Evolutionary conservation across 495 filamentous ascomycete genomes (phyloP), one percentile per base, ranked within the genome.

Genomic region (Niebla homalea): DNA sequence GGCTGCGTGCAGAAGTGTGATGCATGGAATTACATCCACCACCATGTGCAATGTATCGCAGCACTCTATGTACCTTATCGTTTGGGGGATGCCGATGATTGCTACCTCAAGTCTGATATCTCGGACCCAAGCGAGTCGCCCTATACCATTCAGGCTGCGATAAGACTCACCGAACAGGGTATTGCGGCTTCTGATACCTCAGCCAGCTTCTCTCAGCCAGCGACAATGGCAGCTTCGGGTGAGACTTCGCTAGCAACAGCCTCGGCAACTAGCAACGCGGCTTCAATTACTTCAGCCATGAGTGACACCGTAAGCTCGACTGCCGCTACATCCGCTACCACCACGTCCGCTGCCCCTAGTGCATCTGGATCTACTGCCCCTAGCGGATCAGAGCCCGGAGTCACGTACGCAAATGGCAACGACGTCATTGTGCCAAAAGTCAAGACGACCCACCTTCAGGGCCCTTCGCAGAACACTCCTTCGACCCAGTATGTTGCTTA

Each of bases 91-190:
- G 41, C 55, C 11, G 49, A 58, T 15, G 49, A 62, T 48, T 62
- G 60, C 55, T 60, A 60, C 45, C 49, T 62, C 29, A 62, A 62
- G 18, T 62, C 57, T 25, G 52, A 45, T 10, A 50, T 60, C 22
- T 43, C 19, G 15, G 26, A 58, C 22, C 49, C 58, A 3, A 41
- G 42, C 47, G 21, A 49, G 12, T 44, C 48, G 3, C 41, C 29
- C 2, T 29, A 52, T 15, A 32, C 21, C 20, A 49, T 62, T 2
- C 37, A 57, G 29, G 59, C 55, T 38, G 58, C 55, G 12, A 32
- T 58, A 18, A 40, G 49, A 12, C 23, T 60, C 22, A 26, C 22
- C 38, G 29, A 32, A 12, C 29, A 32, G 29, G 29, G 29, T 32
- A 1, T 32, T 32, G 7, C 29, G 7, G 29, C 7, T 32, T 42